Base-by-base conservation (phyloP, 2,329 filamentous ascomycete genomes). In the Penicillium sp. region DNA sequence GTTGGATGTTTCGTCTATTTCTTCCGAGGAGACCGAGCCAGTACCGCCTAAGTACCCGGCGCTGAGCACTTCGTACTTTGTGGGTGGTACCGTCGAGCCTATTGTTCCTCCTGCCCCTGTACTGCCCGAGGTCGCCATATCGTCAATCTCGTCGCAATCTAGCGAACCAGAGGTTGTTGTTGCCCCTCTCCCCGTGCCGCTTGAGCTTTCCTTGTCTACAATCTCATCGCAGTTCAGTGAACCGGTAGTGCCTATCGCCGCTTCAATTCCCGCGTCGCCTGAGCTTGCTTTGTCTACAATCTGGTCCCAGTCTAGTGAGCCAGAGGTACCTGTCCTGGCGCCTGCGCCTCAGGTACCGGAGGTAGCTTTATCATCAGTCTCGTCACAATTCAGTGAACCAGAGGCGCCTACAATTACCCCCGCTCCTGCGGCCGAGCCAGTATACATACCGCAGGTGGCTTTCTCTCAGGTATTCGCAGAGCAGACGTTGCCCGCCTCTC, bases 31-130 rank as follows among this genome's bases (percentile, higher is more conserved):
- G 54, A 79, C 76, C 9, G 47, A 61, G 17, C 80, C 79, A 38
- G 64, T 73, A n/a, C 63, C 67, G 6, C 86, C 87, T 2, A 76
- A 66, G 47, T 69, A 69, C 56, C 77, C 78, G 4, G 70, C 77
- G 61, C 57, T 78, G 58, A 69, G 67, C 47, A 69, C 76, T 17
- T 72, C 75, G n/a, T 72, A 73, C 53, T 64, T 77, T 56, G 60
- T 70, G 23, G 72, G 71, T 35, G 67, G 70, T 30, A 64, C 58
- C 17, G 77, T 75, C 15, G 66, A 70, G 54, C 76, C 76, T 2
- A 67, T 73, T 57, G 54, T 66, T 13, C 51, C 61, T 29, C 60
- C 62, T 49, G 26, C 63, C 29, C 63, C 68, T 29, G 60, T 65
- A 21, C 52, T 67, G 17, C 66, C 68, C 46, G 67, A 70, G 57